Evolutionary conservation across 2,329 filamentous ascomycete genomes (phyloP).

Genomic region (Didymella keratinophila): DNA sequence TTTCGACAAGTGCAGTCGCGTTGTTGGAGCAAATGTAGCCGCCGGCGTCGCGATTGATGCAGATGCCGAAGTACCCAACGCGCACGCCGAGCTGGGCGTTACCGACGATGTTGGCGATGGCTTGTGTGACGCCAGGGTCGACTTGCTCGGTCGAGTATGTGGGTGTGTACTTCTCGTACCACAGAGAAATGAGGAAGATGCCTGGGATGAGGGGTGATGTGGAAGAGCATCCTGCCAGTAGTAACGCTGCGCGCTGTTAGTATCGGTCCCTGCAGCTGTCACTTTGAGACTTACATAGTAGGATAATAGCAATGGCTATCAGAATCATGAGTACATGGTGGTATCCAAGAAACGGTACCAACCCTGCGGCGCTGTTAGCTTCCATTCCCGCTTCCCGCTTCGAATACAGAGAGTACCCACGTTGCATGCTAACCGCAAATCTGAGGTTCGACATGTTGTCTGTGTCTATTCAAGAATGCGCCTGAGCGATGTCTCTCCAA

Average conservation of each 20-base stretch:
- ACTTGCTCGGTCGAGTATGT: slow-evolving; percentile 86
- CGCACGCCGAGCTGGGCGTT: slow-evolving; percentile 84
- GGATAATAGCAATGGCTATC: slow-evolving; percentile 90
- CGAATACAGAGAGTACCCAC: slow-evolving; percentile 39
- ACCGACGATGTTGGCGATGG: slow-evolving; percentile 90
- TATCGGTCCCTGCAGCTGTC: slow-evolving; percentile 21
- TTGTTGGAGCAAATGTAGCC: slow-evolving; percentile 97
- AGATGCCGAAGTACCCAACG: slow-evolving; percentile 98
- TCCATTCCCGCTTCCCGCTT: no score
- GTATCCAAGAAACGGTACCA: slow-evolving; percentile 71
- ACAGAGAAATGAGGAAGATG: slow-evolving; percentile 98
- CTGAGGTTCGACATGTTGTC: slow-evolving; percentile 57
- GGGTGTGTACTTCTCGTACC: slow-evolving; percentile 88
- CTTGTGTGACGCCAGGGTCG: slow-evolving; percentile 83
- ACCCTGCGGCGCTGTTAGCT: slow-evolving; percentile 52
- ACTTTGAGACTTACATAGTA: slow-evolving; percentile 76
- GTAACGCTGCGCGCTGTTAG: slow-evolving; percentile 69
- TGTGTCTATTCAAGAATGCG: slow-evolving; percentile 34
- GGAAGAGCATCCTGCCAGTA: slow-evolving; percentile 95
- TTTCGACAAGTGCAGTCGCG: slow-evolving; percentile 88
- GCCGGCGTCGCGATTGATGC: slow-evolving; percentile 88
- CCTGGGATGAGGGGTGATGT: slow-evolving; percentile 93
- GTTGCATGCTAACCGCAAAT: slow-evolving; percentile 61
- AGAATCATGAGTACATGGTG: slow-evolving; percentile 96
- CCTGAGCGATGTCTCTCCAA: slow-evolving; percentile 32